Evolutionary conservation across 75 land plant genomes (phyloP), one percentile per base, ranked within the genome.

Genomic region (Pseudotsuga menziesii): DNA sequence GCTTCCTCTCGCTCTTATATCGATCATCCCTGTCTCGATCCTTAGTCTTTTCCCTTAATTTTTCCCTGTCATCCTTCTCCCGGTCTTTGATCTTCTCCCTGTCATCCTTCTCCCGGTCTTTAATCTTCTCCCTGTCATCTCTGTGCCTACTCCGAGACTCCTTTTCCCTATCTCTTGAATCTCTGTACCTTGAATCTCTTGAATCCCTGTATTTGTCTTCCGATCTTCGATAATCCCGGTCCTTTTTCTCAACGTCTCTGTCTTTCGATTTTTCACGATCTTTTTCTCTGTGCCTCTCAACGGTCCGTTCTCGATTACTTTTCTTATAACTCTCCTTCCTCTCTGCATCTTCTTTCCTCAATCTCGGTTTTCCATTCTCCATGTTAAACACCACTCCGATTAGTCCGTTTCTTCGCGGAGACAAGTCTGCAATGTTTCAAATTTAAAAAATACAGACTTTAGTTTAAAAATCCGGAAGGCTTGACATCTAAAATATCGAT

Each of bases 231-330:
- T 52, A 22, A 13, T 74, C 63, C 56, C 27, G 59, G 56, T 57
- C 75, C n/a, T 35, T 78, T 67, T 61, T 81, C 80, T 29, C 81
- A 23, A 16, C 60, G 25, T 74, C 77, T 25, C 77, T 64, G 16
- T 77, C 80, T 6, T 55, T 77, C 19, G 36, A 32, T 32, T 56
- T 79, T 41, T 79, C 61, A n/a, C 79, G 22, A 7, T n/a, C 59
- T 56, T 39, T 36, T 20, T 79, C 39, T 56, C 75, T 77, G 27
- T 74, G 57, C 41, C 16, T 62, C 56, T 63, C 83, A 58, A 55
- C 79, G 54, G 69, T 78, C 3, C 81, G 74, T 6, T 84, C 87
- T 48, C 85, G 72, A n/a, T 86, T 86, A 13, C 77, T 78, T 58
- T 32, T 39, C 39, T 36, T 60, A 29, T 35, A 29, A 2, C 26